Evolutionary conservation across 257 asterid genomes (phyloP), one percentile per base, ranked within the genome.

Genomic region (Primulina tabacum): DNA sequence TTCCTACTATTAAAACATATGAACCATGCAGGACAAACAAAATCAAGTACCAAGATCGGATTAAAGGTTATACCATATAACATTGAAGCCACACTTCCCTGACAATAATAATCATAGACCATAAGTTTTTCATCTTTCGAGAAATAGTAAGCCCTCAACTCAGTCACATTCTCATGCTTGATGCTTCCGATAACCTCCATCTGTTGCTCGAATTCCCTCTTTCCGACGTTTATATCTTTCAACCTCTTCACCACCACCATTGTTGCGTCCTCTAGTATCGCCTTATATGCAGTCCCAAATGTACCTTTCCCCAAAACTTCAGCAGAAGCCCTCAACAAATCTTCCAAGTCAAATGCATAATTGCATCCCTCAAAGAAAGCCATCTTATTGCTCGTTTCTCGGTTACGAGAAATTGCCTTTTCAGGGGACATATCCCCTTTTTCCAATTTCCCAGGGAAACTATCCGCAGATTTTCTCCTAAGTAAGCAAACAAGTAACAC

Each of bases 51-150:
- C 8, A 14, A 64, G 12, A 64, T 21, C 16, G 60, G 59, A 47
- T 33, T 1, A 20, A 57, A 61, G 37, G 74, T 16, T 82, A n/a
- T 86, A 92, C 99, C 95, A 52, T 91, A 96, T 32, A 94, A 71
- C 90, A 89, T 83, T 34, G 87, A 82, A 77, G 97, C 89, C 53
- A 94, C 85, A 68, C 95, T 89, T 43, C 99, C 99, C 69, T 81
- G 85, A 50, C 84, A 77, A 76, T 83, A 84, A 80, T 83, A 85
- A 69, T 94, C 97, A 71, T 83, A 91, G 55, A 94, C 96, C 88
- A 88, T 86, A 60, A 94, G 99, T 88, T 91, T 94, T 79, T 94
- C 99, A 8, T 94, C 99, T 73, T 94, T 94, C 8, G 99, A 94
- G 79, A 90, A 94, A 77, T 89, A 94, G 69, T 94, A 94, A 5